These are phyloP conservation scores for Carex pumila DNA, from an alignment of 176 grass and related monocot genomes.

Conservation along the genomic window DNA sequence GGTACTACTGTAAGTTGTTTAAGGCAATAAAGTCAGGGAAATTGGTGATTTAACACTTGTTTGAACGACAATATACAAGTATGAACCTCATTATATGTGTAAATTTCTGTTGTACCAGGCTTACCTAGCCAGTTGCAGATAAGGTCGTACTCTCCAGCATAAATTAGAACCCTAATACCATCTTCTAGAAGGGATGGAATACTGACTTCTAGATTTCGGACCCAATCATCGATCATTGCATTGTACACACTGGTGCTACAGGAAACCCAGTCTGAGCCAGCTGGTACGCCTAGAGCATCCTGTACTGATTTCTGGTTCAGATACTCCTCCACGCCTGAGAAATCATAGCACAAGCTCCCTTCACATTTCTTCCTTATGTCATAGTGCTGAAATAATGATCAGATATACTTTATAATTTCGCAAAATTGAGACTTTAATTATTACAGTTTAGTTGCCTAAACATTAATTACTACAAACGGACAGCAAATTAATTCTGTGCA, in stretches of 20 bases:
- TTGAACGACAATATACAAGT: too few relatives aligned
- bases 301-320: slow-evolving; percentile 51
- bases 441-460: not conserved
- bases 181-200: slow-evolving; percentile 88
- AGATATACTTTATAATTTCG: not conserved
- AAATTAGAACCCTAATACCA: slow-evolving; percentile 85
- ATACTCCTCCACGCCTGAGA: slow-evolving; percentile 89
- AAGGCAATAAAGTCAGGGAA: not conserved
- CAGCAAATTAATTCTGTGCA: not conserved
- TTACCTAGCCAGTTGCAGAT: slow-evolving; percentile 99
- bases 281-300: slow-evolving; percentile 57
- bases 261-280: slow-evolving; percentile 67
- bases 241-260: slow-evolving; percentile 61
- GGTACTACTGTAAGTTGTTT: slow-evolving; percentile 4
- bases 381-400: slow-evolving; percentile 59
- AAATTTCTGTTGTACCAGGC: not conserved
- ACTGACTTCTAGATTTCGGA: slow-evolving; percentile 87
- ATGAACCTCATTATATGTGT: not conserved
- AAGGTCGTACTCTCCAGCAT: slow-evolving; percentile 92
- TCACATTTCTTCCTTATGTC: slow-evolving; percentile 86
- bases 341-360: slow-evolving; percentile 91
- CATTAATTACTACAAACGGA: not conserved
- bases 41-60: not conserved
- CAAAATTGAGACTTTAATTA: not conserved
- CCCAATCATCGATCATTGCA: slow-evolving; percentile 88